Base-by-base conservation (phyloP, 306 rosid genomes). In the Prosopis cineraria region DNA sequence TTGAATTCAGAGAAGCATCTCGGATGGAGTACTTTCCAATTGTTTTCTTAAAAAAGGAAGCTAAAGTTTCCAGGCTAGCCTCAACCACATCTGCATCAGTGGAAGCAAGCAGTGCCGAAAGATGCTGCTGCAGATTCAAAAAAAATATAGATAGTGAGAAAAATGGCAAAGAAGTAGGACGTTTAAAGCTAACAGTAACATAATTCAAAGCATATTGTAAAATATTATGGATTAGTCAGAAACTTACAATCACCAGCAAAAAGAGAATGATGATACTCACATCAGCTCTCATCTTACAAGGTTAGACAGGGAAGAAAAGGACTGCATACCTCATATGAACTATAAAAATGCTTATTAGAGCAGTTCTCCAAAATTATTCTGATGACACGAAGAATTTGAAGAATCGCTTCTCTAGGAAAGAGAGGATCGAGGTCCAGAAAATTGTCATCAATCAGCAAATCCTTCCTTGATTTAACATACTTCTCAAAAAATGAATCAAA, bases 401-500 rank as follows among this genome's bases (percentile, higher is more conserved):
- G 97, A 81, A 96, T 82, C 0, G 97, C 91, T 78, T 90, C 98
- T 82, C 90, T 91, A 29, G 96, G 99, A 80, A 96, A 91, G 80
- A 96, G 96, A 78, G 97, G 93, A 83, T 93, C 97, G 9, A 79
- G 86, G 66, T 83, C 88, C 36, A 91, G 84, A 85, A 93, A 90
- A 80, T 85, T 79, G 82, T 86, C 98, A 83, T 91, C 94, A 79
- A 90, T 83, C 90, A 81, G 93, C 84, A 96, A 77, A 90, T 96
- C 99, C 88, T 96, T 96, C 89, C 99, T 91, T 47, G 89, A 80
- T 85, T 93, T 93, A 73, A 91, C 79, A 78, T 87, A 89, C 91
- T 91, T 96, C 93, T 96, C 98, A 88, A 96, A 96, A 88, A 80
- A 96, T 69, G 99, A 88, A 85, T 96, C 99, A 79, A 96, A 96